A percentile compares a stretch with the other conserved stretches of the same genome.
Evolutionary conservation across 2,329 filamentous ascomycete genomes (phyloP).

Genomic region (Neonectria coccinea): DNA sequence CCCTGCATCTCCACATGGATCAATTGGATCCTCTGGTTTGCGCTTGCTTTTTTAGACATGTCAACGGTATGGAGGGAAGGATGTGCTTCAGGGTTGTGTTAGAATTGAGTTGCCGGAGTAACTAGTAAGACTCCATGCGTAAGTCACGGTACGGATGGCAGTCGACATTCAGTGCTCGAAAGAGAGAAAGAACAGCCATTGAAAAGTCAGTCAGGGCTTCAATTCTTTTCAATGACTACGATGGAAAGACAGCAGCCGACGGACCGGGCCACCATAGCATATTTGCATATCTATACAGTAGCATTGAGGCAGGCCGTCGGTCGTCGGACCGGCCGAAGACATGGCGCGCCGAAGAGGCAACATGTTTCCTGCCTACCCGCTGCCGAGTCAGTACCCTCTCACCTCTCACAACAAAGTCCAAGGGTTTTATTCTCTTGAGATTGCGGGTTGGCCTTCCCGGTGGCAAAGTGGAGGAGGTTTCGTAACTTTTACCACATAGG

Average conservation of each 20-base stretch:
- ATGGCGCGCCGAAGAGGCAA: not conserved
- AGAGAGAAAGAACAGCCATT: too few relatives aligned
- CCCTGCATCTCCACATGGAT: not conserved
- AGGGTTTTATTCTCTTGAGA: not conserved
- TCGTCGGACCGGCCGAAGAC: not conserved
- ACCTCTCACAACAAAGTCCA: not conserved
- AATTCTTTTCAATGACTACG: not conserved
- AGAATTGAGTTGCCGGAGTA: not conserved
- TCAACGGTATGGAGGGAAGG: not conserved
- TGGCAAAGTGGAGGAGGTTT: not conserved
- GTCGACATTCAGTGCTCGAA: not conserved
- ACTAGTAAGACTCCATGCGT: not conserved
- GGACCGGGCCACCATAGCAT: not conserved
- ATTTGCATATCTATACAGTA: too few relatives aligned
- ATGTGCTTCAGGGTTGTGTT: not conserved
- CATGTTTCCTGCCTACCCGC: not conserved
- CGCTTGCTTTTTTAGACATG: not conserved
- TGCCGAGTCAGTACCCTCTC: not conserved
- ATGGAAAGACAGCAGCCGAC: not conserved
- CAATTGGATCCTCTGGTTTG: not conserved
- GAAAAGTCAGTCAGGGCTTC: not conserved
- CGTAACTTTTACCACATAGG: slow-evolving; percentile 1
- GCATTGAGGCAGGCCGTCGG: not conserved
- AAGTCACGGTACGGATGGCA: not conserved
- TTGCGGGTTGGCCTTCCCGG: not conserved